Evolutionary conservation across 441 rosid genomes (phyloP).

Genomic region (Oxalis stricta): DNA sequence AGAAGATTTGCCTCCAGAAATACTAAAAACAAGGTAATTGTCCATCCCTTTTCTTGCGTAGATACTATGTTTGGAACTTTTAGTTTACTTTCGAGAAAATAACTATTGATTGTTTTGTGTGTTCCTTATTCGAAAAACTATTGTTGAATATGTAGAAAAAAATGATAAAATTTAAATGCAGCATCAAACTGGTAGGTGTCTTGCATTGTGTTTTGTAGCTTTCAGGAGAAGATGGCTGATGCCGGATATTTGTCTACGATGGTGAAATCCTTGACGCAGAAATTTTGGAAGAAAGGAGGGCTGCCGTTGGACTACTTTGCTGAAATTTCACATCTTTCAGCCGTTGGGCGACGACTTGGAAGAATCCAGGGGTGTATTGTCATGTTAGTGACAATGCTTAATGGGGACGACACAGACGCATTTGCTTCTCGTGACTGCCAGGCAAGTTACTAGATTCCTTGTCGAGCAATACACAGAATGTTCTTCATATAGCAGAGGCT

Average conservation of each 20-base stretch:
- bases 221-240: slow-evolving; percentile 60
- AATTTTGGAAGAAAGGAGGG: slow-evolving; percentile 35
- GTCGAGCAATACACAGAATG: slow-evolving; percentile 54
- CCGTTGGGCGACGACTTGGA: slow-evolving; percentile 42
- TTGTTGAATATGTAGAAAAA: no score
- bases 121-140: no score
- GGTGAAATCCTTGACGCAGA: slow-evolving; percentile 52
- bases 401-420: slow-evolving; percentile 34
- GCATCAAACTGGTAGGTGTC: slow-evolving; percentile 8
- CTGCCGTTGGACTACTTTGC: slow-evolving; percentile 34
- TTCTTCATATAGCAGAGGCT: slow-evolving; percentile 72
- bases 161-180: no score
- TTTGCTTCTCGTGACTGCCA: slow-evolving; percentile 38
- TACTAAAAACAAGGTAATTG: slow-evolving; percentile 43
- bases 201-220: slow-evolving; percentile 8
- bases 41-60: no score
- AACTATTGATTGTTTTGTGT: no score
- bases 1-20: slow-evolving; percentile 26
- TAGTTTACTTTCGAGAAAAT: no score
- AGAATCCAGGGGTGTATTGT: slow-evolving; percentile 62
- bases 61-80: no score
- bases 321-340: slow-evolving; percentile 36
- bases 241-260: slow-evolving; percentile 23
- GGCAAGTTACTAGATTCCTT: slow-evolving; percentile 35
- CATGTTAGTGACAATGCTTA: slow-evolving; percentile 41